Conservation (phyloP, 768 basidiomycete species). For the Psilocybe azurescens region DNA sequence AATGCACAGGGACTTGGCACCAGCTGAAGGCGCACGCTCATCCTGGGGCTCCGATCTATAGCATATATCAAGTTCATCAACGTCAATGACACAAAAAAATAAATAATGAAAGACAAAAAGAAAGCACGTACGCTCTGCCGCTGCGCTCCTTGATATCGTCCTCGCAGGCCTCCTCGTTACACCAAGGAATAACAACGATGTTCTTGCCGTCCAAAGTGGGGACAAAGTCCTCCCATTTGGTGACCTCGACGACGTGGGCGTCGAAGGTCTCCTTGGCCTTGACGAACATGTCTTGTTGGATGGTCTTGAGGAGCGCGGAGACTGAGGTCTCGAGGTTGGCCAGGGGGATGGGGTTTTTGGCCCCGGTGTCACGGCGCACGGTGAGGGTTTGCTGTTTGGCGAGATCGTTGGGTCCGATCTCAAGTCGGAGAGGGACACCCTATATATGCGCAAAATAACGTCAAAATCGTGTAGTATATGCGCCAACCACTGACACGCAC, state of each 20-base stretch:
- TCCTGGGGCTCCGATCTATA: conserved; percentile 84
- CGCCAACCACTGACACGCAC: conserved; percentile 39
- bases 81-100: background rate
- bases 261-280: conserved; percentile 79
- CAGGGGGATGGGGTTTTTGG: conserved; percentile 50
- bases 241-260: conserved; percentile 71
- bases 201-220: conserved; percentile 90
- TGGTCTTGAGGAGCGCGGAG: conserved; percentile 74
- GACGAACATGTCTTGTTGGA: conserved; percentile 88
- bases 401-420: conserved; percentile 94
- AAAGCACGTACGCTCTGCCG: conserved; percentile 70
- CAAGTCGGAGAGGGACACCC: conserved; percentile 97
- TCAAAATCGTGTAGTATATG: background rate
- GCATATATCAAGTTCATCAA: background rate
- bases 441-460: conserved; percentile 31
- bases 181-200: conserved; percentile 93
- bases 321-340: conserved; percentile 52
- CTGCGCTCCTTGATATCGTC: conserved; percentile 98
- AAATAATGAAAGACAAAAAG: background rate
- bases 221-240: conserved; percentile 92
- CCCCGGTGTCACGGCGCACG: conserved; percentile 75
- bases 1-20: conserved; percentile 96
- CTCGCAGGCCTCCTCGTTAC: conserved; percentile 90
- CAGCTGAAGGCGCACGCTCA: conserved; percentile 95
- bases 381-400: conserved; percentile 79